Conservation (phyloP, 1,139 yeast species). For the Kodamaea sp. region DNA sequence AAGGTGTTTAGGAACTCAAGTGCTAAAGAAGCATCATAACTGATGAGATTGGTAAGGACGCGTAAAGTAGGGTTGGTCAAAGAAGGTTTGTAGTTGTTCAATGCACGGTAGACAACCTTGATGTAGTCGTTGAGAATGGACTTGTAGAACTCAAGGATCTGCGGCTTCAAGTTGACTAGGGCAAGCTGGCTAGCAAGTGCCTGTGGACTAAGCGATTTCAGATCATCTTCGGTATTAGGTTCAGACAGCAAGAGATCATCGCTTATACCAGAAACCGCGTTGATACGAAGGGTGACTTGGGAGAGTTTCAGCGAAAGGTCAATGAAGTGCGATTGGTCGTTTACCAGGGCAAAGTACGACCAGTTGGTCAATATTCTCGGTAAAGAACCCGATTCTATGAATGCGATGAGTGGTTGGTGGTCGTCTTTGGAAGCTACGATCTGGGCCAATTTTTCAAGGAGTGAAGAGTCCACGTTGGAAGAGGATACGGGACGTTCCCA, state of each 20-base stretch:
- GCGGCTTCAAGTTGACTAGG: constrained; percentile 20
- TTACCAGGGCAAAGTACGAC: constrained; percentile 65
- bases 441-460: constrained; percentile 18
- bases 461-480: constrained; percentile 20
- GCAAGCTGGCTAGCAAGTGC: constrained; percentile 9
- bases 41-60: constrained; percentile 53
- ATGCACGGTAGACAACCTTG: constrained; percentile 68
- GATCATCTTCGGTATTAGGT: constrained; percentile 11
- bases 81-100: constrained; percentile 58
- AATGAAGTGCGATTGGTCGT: constrained; percentile 55
- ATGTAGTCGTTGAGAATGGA: constrained; percentile 56
- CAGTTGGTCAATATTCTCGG: constrained; percentile 38
- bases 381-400: constrained; percentile 21
- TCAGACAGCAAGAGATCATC: background rate
- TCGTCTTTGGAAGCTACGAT: constrained; percentile 12
- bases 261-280: constrained; percentile 2
- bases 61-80: constrained; percentile 63
- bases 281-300: constrained; percentile 23
- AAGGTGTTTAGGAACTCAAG: constrained; percentile 64
- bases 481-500: constrained; percentile 10
- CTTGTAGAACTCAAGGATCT: constrained; percentile 40
- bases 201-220: constrained; percentile 17
- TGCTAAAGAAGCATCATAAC: constrained; percentile 48
- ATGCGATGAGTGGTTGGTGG: constrained; percentile 12
- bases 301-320: constrained; percentile 38